Evolutionary conservation across 163 green algal species (phyloP).

Genomic region (Picocystis sp.): DNA sequence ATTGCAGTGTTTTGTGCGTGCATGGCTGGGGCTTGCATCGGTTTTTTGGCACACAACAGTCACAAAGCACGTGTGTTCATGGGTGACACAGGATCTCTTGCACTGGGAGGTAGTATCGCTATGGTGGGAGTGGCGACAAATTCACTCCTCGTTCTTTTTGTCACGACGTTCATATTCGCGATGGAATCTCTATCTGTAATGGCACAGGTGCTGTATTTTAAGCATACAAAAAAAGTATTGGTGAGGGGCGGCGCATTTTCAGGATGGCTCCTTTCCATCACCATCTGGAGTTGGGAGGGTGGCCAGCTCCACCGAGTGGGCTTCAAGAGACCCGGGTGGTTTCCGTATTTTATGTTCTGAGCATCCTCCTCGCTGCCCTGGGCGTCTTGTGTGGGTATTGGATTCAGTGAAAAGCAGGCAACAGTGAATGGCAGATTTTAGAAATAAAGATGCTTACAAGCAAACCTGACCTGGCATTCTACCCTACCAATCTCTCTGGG

Average conservation of each 20-base stretch:
- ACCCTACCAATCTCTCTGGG: too few species aligned
- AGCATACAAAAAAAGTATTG: conserved; percentile 17
- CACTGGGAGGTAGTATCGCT: conserved; percentile 21
- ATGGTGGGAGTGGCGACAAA: conserved; percentile 14
- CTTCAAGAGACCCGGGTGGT: too few species aligned
- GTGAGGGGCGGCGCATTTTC: conserved; percentile 18
- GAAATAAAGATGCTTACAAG: too few species aligned
- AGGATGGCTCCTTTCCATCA: conserved; percentile 33
- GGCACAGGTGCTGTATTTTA: conserved; percentile 22
- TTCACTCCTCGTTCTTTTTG: conserved; percentile 16
- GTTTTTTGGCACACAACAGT: conserved; percentile 27
- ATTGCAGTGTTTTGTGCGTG: conserved; percentile 14
- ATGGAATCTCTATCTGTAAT: conserved; percentile 25
- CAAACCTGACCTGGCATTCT: too few species aligned
- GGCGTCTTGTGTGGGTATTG: too few species aligned
- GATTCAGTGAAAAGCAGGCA: too few species aligned
- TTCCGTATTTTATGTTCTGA: too few species aligned
- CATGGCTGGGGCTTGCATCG: conserved; percentile 22
- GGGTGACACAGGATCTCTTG: conserved; percentile 30
- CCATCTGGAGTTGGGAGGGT: conserved; percentile 28
- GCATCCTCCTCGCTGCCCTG: too few species aligned
- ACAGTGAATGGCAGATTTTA: too few species aligned
- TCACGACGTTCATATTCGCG: conserved; percentile 18
- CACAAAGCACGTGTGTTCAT: conserved; percentile 31
- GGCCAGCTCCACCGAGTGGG: conserved; percentile 1